Base-by-base conservation (phyloP, 2,329 filamentous ascomycete genomes). In the Coniochaeta ligniaria region DNA sequence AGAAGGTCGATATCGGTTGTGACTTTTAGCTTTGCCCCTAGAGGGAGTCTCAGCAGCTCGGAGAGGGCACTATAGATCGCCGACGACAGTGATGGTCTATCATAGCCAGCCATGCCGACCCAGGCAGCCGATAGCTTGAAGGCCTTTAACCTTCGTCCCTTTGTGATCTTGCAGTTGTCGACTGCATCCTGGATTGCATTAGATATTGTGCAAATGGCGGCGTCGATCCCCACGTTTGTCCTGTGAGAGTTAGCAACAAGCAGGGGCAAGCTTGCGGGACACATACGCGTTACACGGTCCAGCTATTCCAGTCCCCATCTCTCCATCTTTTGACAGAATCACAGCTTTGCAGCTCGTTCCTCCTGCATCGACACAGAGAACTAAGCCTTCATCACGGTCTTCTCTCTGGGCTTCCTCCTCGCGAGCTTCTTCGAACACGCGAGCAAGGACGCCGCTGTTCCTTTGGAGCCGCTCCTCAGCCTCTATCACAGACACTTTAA, bases 281-380 rank as follows among this genome's bases (percentile, higher is more conserved):
- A 65, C 71, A 59, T 69, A 76, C 74, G 77, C 62, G 65, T 78
- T 78, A 59, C 75, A 75, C 20, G 73, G 68, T 2, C 74, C 73
- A 38, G 71, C 68, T 35, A 66, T 68, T 6, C 74, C 74, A 26
- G 64, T 64, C 1, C 69, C 70, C 0, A 65, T 57, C 5, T 63
- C 54, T 2, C 71, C 71, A 20, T 66, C 59, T 1, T 60, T 59
- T 17, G 69, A 67, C 6, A 72, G 61, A 12, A 75, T 61, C 2
- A 69, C 69, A n/a, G 75, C 76, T 22, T 73, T 75, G 61, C 75
- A 77, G 62, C 76, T 77, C 3, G 69, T 75, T 0, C 75, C 76
- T 17, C 76, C 76, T 0, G 75, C 75, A 65, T 78, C 76, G 20
- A 78, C 69, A 41, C 75, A 77, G 1, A 78, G 65, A 3, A 72